A percentile compares a stretch with the other conserved stretches of the same genome.
Evolutionary conservation across 768 basidiomycete species (phyloP).

Genomic region (Dacryopinax spathularia): DNA sequence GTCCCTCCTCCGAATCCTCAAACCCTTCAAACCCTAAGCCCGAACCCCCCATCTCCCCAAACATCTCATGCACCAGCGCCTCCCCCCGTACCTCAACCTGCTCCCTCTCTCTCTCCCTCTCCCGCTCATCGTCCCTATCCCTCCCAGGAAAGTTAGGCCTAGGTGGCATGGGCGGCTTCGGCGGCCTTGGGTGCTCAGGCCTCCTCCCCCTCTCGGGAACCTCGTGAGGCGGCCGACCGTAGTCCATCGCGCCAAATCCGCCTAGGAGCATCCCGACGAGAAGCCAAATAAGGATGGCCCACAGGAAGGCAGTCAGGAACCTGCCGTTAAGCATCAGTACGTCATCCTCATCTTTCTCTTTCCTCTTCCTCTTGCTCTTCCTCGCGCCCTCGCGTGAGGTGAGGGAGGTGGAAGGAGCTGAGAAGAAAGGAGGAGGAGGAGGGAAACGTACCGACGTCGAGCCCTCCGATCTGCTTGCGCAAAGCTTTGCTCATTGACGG

Average conservation of each 20-base stretch:
- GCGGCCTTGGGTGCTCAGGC: not conserved
- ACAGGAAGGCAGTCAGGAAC: not conserved
- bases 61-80: no score
- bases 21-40: no score
- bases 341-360: not conserved
- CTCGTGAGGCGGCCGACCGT: not conserved
- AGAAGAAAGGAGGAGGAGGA: not conserved
- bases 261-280: not conserved
- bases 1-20: no score
- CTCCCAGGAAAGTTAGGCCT: no score
- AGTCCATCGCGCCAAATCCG: not conserved
- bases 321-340: not conserved
- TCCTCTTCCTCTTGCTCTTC: no score
- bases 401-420: not conserved
- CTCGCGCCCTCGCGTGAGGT: no score
- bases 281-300: not conserved
- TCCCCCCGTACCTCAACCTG: no score
- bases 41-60: no score
- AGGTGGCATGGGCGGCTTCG: not conserved
- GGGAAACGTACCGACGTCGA: not conserved
- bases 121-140: no score
- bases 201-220: not conserved
- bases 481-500: not conserved
- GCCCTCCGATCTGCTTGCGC: not conserved
- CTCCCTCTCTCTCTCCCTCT: no score